A percentile compares a stretch with the other conserved stretches of the same genome.
Evolutionary conservation across 139 green algal genomes (phyloP).

Genomic region (Ettlia oleoabundans): DNA sequence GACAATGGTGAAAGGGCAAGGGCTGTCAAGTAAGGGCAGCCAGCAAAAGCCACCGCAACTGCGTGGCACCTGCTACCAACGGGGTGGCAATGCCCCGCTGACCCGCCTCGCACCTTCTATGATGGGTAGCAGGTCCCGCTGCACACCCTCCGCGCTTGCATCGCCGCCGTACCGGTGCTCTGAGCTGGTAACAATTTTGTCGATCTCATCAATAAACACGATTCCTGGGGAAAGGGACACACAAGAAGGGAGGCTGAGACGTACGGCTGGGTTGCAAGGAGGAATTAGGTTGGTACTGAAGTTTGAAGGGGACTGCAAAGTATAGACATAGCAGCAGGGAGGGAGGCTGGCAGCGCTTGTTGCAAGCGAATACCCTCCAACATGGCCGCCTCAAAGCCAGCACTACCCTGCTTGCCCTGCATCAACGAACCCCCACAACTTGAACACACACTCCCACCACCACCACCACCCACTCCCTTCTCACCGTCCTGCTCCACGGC

Average conservation of each 20-base stretch:
- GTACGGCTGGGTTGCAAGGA: neutral
- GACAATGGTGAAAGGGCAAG: neutral
- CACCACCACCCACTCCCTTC: no score
- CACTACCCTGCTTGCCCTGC: no score
- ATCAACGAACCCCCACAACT: no score
- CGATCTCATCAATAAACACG: constrained; percentile 98
- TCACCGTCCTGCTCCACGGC: constrained; percentile 67
- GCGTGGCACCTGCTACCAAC: no score
- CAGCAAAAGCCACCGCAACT: no score
- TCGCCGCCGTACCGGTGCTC: constrained; percentile 71
- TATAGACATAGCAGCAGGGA: neutral
- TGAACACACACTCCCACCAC: no score
- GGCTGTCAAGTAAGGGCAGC: neutral
- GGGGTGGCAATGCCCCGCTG: neutral
- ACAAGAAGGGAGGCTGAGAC: neutral
- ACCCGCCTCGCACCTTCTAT: constrained; percentile 75
- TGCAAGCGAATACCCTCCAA: no score
- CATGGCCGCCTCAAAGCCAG: no score
- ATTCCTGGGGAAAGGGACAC: constrained; percentile 77
- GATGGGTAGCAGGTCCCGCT: constrained; percentile 97
- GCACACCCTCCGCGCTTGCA: constrained; percentile 79
- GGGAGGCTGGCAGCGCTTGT: no score
- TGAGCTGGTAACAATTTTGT: constrained; percentile 91
- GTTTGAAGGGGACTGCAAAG: neutral
- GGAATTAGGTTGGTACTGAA: neutral